Evolutionary conservation across 768 basidiomycete genomes (phyloP).

Genomic region (Pisolithus orientalis): DNA sequence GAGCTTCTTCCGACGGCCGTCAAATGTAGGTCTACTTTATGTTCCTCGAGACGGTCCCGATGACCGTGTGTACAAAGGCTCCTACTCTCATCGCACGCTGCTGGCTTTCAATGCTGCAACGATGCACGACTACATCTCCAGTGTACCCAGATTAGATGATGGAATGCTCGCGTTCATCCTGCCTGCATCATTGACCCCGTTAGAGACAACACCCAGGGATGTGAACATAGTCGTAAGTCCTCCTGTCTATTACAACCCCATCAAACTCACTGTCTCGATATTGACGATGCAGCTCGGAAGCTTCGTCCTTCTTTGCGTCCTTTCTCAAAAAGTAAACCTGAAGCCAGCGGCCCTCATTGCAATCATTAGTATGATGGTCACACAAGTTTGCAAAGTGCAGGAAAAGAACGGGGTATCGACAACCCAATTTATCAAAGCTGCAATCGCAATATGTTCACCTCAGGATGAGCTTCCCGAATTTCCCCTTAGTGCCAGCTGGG

Average conservation of each 20-base stretch:
- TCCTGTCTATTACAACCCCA: neutral
- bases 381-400: slow-evolving; percentile 33
- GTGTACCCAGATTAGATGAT: slow-evolving; percentile 52
- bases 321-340: slow-evolving; percentile 62
- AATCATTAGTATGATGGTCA: slow-evolving; percentile 49
- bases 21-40: slow-evolving; percentile 27
- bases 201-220: slow-evolving; percentile 46
- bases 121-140: slow-evolving; percentile 72
- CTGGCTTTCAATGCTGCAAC: slow-evolving; percentile 78
- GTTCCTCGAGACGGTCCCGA: neutral
- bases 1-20: slow-evolving; percentile 56
- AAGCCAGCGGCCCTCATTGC: slow-evolving; percentile 52
- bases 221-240: slow-evolving; percentile 41
- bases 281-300: slow-evolving; percentile 49
- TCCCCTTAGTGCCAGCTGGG: slow-evolving; percentile 31
- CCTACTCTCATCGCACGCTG: slow-evolving; percentile 58
- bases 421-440: slow-evolving; percentile 58
- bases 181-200: slow-evolving; percentile 55
- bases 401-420: slow-evolving; percentile 34
- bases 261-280: neutral
- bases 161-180: slow-evolving; percentile 59
- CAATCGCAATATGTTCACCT: slow-evolving; percentile 57
- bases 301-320: slow-evolving; percentile 64
- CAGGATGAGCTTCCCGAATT: slow-evolving; percentile 52
- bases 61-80: slow-evolving; percentile 19